Evolutionary conservation across 2,329 filamentous ascomycete genomes (phyloP).

Genomic region (Tolypocladium album): DNA sequence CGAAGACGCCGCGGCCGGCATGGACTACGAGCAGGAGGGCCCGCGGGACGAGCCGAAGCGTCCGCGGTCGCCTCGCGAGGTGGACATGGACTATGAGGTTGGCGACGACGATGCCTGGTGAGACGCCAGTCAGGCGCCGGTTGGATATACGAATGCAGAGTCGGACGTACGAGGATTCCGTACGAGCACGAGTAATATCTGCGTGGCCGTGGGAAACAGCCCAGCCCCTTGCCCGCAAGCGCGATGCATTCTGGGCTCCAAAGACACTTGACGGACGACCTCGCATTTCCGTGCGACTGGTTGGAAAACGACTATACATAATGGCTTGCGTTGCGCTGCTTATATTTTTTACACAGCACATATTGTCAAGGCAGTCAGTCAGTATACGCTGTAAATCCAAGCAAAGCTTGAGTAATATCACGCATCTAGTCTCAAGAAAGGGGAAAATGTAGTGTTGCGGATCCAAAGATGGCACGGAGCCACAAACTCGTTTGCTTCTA

Average conservation of each 20-base stretch:
- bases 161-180: background rate
- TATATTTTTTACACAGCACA: too few relatives aligned
- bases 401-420: background rate
- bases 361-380: too few relatives aligned
- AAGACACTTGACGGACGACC: background rate
- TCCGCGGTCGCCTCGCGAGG: conserved; percentile 17
- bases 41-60: conserved; percentile 4
- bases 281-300: background rate
- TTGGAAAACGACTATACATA: background rate
- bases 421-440: background rate
- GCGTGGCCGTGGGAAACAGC: background rate
- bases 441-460: background rate
- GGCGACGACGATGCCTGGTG: conserved; percentile 39
- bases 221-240: background rate
- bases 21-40: conserved; percentile 12
- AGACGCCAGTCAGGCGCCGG: conserved; percentile 1
- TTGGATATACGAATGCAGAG: background rate
- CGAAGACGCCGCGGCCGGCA: conserved; percentile 15
- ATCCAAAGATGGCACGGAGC: background rate
- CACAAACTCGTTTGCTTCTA: background rate
- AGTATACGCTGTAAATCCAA: background rate
- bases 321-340: background rate
- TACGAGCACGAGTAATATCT: too few relatives aligned
- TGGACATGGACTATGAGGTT: conserved; percentile 43
- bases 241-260: background rate